Evolutionary conservation across 2,329 filamentous ascomycete species (phyloP).

Genomic region (Fusarium caatingaense): DNA sequence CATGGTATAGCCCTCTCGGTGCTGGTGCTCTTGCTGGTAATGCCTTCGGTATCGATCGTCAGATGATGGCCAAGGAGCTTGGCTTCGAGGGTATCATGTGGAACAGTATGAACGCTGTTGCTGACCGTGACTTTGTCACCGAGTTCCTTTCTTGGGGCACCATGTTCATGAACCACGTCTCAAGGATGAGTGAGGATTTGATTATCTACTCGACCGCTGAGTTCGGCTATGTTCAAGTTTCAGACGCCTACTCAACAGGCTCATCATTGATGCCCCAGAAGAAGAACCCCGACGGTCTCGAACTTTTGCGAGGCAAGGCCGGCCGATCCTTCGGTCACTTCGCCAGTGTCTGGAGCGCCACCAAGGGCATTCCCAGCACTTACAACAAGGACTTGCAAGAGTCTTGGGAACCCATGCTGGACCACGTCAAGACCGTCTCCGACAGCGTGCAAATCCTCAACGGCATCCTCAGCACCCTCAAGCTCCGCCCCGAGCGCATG

Average conservation of each 20-base stretch:
- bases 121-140: constrained; percentile 77
- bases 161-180: constrained; percentile 77
- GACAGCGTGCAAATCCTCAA: constrained; percentile 81
- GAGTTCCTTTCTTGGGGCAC: constrained; percentile 78
- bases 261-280: constrained; percentile 39
- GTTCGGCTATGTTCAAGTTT: constrained; percentile 38
- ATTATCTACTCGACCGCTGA: constrained; percentile 62
- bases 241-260: constrained; percentile 38
- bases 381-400: constrained; percentile 87
- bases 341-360: background rate
- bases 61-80: constrained; percentile 66
- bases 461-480: constrained; percentile 76
- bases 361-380: background rate
- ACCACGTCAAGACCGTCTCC: constrained; percentile 77
- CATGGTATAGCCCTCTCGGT: constrained; percentile 35
- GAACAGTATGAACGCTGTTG: constrained; percentile 78
- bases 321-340: constrained; percentile 41
- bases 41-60: constrained; percentile 47
- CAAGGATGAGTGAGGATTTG: constrained; percentile 78
- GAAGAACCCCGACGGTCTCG: constrained; percentile 40
- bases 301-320: constrained; percentile 47
- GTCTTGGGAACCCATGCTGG: constrained; percentile 78
- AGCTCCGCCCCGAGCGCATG: constrained; percentile 76
- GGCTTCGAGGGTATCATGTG: constrained; percentile 75
- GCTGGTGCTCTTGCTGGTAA: constrained; percentile 46